Conservation (phyloP, 2,329 filamentous ascomycete species). For the Cladosporium velox region DNA sequence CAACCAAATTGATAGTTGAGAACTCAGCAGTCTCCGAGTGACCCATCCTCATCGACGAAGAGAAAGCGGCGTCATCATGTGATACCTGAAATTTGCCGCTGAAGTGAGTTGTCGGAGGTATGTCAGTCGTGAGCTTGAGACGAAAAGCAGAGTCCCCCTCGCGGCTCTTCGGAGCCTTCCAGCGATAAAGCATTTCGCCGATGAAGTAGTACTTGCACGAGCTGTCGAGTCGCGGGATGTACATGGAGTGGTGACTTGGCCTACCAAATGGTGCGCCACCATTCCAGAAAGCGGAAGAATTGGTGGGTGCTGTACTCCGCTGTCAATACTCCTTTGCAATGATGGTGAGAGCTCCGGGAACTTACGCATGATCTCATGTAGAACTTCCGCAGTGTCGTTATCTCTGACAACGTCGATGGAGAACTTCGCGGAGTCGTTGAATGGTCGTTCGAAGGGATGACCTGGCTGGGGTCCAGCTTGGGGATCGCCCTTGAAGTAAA, state of each 20-base stretch:
- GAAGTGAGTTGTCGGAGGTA: too few relatives aligned
- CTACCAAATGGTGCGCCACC: neutral
- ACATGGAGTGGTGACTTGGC: neutral
- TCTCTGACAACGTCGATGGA: neutral
- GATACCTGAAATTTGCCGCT: too few relatives aligned
- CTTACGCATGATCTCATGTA: too few relatives aligned
- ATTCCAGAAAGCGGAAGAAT: conserved; percentile 3
- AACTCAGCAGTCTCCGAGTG: too few relatives aligned
- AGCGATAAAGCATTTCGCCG: neutral
- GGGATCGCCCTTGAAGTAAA: conserved; percentile 13
- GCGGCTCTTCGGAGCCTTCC: neutral
- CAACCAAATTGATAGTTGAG: too few relatives aligned
- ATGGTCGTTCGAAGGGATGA: conserved; percentile 10
- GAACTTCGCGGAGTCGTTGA: neutral
- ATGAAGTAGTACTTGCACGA: conserved; percentile 5
- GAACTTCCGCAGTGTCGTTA: neutral
- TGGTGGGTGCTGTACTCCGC: too few relatives aligned
- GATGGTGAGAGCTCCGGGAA: too few relatives aligned
- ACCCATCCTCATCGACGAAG: too few relatives aligned
- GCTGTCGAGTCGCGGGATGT: neutral
- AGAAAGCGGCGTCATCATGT: too few relatives aligned
- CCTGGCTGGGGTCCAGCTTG: conserved; percentile 1
- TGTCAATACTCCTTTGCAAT: too few relatives aligned
- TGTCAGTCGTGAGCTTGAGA: too few relatives aligned
- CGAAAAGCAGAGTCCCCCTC: too few relatives aligned